These are phyloP conservation scores for Fusarium brevicatenulatum DNA, from an alignment of 2,329 filamentous ascomycete genomes.

Conservation along the genomic window DNA sequence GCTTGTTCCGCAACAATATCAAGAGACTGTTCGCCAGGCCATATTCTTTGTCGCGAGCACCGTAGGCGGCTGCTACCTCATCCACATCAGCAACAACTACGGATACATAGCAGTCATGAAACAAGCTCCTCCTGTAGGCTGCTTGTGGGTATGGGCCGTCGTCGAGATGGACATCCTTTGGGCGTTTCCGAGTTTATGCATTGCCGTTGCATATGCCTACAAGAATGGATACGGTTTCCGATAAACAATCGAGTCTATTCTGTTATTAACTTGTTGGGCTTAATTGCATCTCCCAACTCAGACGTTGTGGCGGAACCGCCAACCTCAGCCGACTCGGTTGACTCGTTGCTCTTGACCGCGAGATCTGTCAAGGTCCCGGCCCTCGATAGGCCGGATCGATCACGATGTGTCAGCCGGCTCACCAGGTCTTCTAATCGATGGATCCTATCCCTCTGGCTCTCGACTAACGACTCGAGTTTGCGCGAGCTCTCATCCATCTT, in stretches of 20 bases:
- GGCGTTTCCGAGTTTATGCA: conserved; percentile 66
- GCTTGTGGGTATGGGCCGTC: conserved; percentile 92
- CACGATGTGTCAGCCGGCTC: conserved; percentile 15
- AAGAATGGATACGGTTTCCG: conserved; percentile 60
- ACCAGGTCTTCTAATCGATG: conserved; percentile 36
- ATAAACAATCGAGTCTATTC: conserved; percentile 20
- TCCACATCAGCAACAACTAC: conserved; percentile 81
- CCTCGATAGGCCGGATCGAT: conserved; percentile 21
- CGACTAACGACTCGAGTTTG: conserved; percentile 39
- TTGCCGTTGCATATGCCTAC: conserved; percentile 59
- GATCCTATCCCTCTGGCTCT: conserved; percentile 42
- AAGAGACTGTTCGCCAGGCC: conserved; percentile 61
- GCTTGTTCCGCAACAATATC: conserved; percentile 57
- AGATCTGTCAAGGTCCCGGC: conserved; percentile 21
- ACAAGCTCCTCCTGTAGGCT: conserved; percentile 86
- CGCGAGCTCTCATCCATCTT: conserved; percentile 44
- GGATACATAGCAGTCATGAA: conserved; percentile 93
- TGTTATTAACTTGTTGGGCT: neutral
- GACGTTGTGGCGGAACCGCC: conserved; percentile 5
- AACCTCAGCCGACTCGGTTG: conserved; percentile 9
- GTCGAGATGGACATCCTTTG: conserved; percentile 81
- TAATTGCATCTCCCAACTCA: neutral
- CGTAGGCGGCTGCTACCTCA: conserved; percentile 77
- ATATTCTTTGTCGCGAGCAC: conserved; percentile 73
- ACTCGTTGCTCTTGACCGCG: conserved; percentile 16